A percentile compares a stretch with the other conserved stretches of the same genome.
Evolutionary conservation across 345 rosid species (phyloP).

Genomic region (Eutrema yunnanense): DNA sequence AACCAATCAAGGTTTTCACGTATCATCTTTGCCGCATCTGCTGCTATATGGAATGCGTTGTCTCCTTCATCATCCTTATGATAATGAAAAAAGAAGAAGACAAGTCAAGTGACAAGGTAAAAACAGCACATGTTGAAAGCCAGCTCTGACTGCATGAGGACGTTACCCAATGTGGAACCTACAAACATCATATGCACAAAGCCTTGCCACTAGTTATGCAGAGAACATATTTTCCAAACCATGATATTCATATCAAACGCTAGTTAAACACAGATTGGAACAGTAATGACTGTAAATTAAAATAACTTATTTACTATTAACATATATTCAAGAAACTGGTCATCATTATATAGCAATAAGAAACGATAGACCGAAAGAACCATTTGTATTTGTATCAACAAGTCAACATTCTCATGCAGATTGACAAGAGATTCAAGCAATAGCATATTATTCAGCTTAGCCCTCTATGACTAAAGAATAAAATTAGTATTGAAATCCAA

Average conservation of each 20-base stretch:
- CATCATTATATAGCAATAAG: not conserved
- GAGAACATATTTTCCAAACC: not conserved
- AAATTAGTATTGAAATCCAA: not conserved
- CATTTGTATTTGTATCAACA: not conserved
- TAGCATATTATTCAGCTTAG: not conserved
- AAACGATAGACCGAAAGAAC: not conserved
- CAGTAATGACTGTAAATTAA: not conserved
- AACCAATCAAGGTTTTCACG: constrained; percentile 98
- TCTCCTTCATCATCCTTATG: constrained; percentile 95
- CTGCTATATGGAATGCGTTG: constrained; percentile 97
- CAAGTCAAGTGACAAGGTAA: constrained; percentile 19
- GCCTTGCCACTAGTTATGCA: not conserved
- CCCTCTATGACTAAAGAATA: not conserved
- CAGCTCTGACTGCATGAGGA: constrained; percentile 5
- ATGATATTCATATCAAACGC: not conserved
- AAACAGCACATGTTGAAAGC: not conserved
- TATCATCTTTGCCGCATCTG: constrained; percentile 92
- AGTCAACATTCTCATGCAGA: not conserved
- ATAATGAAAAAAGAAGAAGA: constrained; percentile 15
- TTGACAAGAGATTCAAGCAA: not conserved
- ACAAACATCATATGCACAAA: constrained; percentile 8
- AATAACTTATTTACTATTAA: not conserved
- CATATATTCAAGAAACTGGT: not conserved
- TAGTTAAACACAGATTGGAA: not conserved
- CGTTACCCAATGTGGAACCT: not conserved